Evolutionary conservation across 169 alveolate species (phyloP), one percentile per base, ranked within the genome.

Genomic region (Plasmodium fragile): DNA sequence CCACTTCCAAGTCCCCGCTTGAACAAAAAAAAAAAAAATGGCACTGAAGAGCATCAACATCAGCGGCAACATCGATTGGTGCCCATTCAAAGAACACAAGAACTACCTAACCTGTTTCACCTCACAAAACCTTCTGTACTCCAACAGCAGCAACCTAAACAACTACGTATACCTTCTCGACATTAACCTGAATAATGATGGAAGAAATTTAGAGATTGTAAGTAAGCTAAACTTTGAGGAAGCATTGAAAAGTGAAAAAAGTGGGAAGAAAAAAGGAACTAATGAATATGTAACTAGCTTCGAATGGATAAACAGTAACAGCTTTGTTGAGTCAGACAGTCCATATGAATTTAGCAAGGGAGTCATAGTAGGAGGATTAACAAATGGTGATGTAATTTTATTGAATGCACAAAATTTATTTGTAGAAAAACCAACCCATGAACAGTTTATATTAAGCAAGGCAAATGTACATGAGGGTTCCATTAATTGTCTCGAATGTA

Each of bases 401-500:
- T 28, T 91, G 18, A 91, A 91, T 71, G 85, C 92, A 3, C 78
- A 81, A 18, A 81, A 70, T 91, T 22, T 91, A 22, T 91, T 91
- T 91, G 79, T 59, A 5, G 72, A 32, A 1, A 75, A 75, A 3
- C 30, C 25, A 69, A 52, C 59, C 73, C 82, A 91, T 70, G 84
- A 79, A 0, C 72, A 91, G 53, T 91, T 91, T 49, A 69, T 91
- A n/a, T 25, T 95, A 32, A 93, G 94, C 41, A 82, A 82, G 55
- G 59, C 81, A 65, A 82, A 69, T 69, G 71, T 94, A 16, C 96
- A 95, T 81, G 89, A 78, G 7, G 92, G 92, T 30, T 25, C 90
- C 28, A 82, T 95, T 75, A 92, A 82, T 25, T 95, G 97, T 32
- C 77, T 95, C 30, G 96, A 95, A 39, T 95, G 65, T 91, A 95